Evolutionary conservation across 371 early-diverging fungal species (phyloP).

Genomic region (Dentiscutata heterogama): DNA sequence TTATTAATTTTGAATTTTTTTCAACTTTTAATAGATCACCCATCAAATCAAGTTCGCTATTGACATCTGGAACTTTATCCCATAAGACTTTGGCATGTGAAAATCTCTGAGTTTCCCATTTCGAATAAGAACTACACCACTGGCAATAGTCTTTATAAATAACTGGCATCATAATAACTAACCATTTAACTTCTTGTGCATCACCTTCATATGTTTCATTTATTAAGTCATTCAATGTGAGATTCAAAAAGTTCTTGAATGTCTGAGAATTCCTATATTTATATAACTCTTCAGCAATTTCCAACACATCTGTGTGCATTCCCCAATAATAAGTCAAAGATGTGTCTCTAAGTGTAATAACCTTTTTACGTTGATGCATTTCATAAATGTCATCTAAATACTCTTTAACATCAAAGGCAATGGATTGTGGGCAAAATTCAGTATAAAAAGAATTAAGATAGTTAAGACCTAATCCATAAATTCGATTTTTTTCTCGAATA

Average conservation of each 20-base stretch:
- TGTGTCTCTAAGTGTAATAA: neutral
- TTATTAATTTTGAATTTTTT: neutral
- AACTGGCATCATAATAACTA: neutral
- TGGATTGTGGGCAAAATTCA: constrained; percentile 18
- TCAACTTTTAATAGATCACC: neutral
- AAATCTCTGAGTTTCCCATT: constrained; percentile 15
- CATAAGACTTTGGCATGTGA: constrained; percentile 13
- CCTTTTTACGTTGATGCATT: too few species aligned
- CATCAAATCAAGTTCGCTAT: constrained; percentile 25
- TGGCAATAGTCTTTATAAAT: neutral
- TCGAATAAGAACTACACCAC: neutral
- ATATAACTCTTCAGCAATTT: neutral
- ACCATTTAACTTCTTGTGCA: neutral
- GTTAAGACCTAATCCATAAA: constrained; percentile 11
- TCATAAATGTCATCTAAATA: constrained; percentile 4
- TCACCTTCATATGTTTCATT: too few species aligned
- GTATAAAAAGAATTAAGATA: constrained; percentile 20
- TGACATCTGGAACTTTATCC: constrained; percentile 6
- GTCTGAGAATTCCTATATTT: constrained; percentile 19
- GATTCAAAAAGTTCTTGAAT: constrained; percentile 22
- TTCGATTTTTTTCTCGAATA: constrained; percentile 6
- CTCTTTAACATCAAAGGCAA: neutral
- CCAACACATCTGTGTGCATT: neutral
- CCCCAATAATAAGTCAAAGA: neutral
- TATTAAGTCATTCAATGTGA: neutral